Base-by-base conservation (phyloP, 2,329 filamentous ascomycete genomes). In the Bipolaris victoriae region DNA sequence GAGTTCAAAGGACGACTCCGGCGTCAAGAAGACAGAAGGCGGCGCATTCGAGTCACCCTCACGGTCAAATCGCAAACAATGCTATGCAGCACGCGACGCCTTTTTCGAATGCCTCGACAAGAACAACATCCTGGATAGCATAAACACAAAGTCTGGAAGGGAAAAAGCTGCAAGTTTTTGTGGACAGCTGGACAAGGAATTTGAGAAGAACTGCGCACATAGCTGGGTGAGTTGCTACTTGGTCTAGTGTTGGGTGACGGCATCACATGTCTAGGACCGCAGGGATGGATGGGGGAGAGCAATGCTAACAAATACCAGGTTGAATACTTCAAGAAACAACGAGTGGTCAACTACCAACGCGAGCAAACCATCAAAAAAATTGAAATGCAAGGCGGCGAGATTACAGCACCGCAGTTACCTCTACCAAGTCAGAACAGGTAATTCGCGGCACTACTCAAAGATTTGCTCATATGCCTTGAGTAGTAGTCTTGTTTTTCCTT, bases 281-380 rank as follows among this genome's bases (percentile, higher is more conserved):
- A 31, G 29, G 29, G 10, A 31, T 31, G 29, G 40, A 26, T n/a
- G 7, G 18, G 20, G 10, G 26, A 46, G 18, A 46, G 26, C 3
- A 11, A 20, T 33, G 9, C 65, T 65, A 40, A 66, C 46, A 49
- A 26, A 15, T 16, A 51, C 45, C 68, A 95, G 91, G 90, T 97
- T 60, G 92, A 92, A 79, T 98, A 99, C 78, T 99, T 99, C 80
- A 97, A 98, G 82, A 93, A 97, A 78, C 90, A 92, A 80, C 85
- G 95, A 70, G 91, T 98, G 35, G 94, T 96, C 79, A 95, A 99
- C 68, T 85, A 90, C 72, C 90, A 96, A 69, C 92, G 94, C 78
- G 89, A 90, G 71, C 83, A 88, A 78, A 90, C 91, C 22, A 75
- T 76, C 61, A 76, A 75, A 57, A 69, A 62, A 60, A 74, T 76